Evolutionary conservation across 1,284 basidiomycete species (phyloP).

Genomic region (Afroboletus lepidellus): DNA sequence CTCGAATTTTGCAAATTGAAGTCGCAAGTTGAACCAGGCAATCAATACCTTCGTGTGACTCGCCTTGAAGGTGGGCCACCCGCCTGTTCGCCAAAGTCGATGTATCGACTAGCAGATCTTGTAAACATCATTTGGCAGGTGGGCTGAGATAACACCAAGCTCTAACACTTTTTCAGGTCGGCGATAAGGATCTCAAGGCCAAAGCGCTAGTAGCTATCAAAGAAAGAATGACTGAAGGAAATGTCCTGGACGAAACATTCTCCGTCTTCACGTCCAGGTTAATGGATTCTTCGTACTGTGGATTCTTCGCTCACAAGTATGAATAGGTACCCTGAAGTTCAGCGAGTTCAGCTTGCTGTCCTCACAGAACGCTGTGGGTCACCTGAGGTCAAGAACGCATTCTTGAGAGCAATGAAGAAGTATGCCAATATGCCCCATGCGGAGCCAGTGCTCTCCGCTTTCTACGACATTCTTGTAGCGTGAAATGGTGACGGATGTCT

Average conservation of each 20-base stretch:
- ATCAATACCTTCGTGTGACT: background rate
- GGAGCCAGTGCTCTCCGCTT: conserved; percentile 13
- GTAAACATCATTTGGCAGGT: conserved; percentile 11
- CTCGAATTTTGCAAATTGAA: conserved; percentile 21
- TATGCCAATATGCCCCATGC: conserved; percentile 19
- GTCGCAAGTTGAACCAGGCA: conserved; percentile 17
- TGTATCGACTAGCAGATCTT: conserved; percentile 31
- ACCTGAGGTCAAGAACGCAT: conserved; percentile 12
- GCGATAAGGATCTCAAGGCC: conserved; percentile 17
- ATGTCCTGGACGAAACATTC: conserved; percentile 29
- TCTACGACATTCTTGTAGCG: conserved; percentile 19
- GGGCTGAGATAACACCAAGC: background rate
- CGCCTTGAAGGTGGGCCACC: conserved; percentile 9
- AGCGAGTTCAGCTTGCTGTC: conserved; percentile 10
- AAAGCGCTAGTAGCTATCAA: conserved; percentile 25
- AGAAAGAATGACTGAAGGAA: conserved; percentile 17
- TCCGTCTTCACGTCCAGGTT: conserved; percentile 32
- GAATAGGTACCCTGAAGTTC: conserved; percentile 23
- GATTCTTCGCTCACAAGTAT: conserved; percentile 6
- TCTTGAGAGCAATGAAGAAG: conserved; percentile 14
- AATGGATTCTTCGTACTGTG: background rate
- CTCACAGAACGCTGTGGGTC: conserved; percentile 11
- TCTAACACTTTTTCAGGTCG: conserved; percentile 14
- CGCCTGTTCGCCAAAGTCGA: conserved; percentile 33
- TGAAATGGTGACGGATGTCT: background rate